Base-by-base conservation (phyloP, 257 asterid genomes). In the Solanum pinnatisectum region DNA sequence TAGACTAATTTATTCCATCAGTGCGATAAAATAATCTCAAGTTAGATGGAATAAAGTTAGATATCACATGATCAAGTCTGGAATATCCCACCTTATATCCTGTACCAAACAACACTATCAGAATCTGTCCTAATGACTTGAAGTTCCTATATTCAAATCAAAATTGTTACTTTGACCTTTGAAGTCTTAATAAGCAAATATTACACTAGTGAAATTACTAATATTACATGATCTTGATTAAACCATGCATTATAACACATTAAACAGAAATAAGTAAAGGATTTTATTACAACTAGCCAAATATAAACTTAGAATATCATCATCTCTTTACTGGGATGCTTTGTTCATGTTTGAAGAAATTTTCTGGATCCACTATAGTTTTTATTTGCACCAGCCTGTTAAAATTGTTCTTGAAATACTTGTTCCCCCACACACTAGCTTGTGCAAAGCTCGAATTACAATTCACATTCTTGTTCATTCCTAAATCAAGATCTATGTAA, bases 401-500 rank as follows among this genome's bases (percentile, higher is more conserved):
- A 77, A 86, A 86, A 36, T 86, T 86, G 37, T 44, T 44, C 52
- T 65, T 65, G 88, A 71, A 86, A 86, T 86, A 86, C 40, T 42
- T 42, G 68, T 44, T 37, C 30, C 84, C 88, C 88, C 88, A 86
- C 63, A 77, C 39, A 86, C 25, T 71, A 1, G 88, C 84, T 16
- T 85, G 83, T 39, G 12, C 16, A 22, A 67, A 63, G 32, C 87
- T 85, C 79, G 78, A 60, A 36, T 14, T 68, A 1, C 44, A 6
- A 42, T 79, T 49, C 15, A 9, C 65, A 30, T 63, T 35, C 46
- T 85, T 85, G 88, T 85, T 85, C 42, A 2, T 30, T 1, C 88
- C 88, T 37, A 86, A 36, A 44, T 86, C 88, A 71, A 86, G 88
- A 86, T 86, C 88, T 39, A 72, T 86, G 25, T 86, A 86, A 44